Evolutionary conservation across 2,329 filamentous ascomycete genomes (phyloP).

Genomic region (Apiospora aurea): DNA sequence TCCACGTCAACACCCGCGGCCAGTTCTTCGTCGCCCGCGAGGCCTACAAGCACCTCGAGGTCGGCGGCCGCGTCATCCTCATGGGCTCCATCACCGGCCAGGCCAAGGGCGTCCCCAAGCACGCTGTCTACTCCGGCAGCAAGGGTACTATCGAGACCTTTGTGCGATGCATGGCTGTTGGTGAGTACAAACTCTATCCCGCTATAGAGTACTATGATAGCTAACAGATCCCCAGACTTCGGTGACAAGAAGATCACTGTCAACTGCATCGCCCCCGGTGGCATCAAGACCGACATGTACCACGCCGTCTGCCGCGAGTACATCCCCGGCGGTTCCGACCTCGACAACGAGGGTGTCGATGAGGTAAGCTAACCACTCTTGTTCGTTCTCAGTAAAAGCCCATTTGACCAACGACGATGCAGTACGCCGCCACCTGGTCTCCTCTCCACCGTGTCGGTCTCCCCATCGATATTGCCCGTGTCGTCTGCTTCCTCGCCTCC

Average conservation of each 20-base stretch:
- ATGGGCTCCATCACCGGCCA: conserved; percentile 76
- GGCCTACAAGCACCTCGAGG: conserved; percentile 72
- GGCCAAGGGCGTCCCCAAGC: conserved; percentile 72
- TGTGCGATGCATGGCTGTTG: conserved; percentile 75
- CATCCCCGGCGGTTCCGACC: conserved; percentile 63
- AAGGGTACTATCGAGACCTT: conserved; percentile 82
- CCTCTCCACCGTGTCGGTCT: conserved; percentile 71
- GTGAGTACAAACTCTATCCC: conserved; percentile 46
- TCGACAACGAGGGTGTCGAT: conserved; percentile 65
- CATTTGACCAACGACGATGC: background rate
- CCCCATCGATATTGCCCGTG: conserved; percentile 71
- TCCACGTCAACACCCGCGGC: conserved; percentile 71
- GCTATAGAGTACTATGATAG: background rate
- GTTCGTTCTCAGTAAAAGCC: background rate
- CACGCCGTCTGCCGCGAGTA: conserved; percentile 70
- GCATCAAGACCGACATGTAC: conserved; percentile 74
- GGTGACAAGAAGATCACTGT: conserved; percentile 73
- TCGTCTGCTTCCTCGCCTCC: conserved; percentile 62
- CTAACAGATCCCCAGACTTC: conserved; percentile 70
- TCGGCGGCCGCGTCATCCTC: conserved; percentile 74
- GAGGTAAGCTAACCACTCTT: conserved; percentile 47
- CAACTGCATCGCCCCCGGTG: conserved; percentile 71
- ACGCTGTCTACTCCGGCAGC: conserved; percentile 76
- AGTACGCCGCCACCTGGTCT: conserved; percentile 70
- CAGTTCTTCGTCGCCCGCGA: conserved; percentile 78